phyloP scores from a whole-genome alignment of 129 eudicot species.

The Lactuca saligna region DNA sequence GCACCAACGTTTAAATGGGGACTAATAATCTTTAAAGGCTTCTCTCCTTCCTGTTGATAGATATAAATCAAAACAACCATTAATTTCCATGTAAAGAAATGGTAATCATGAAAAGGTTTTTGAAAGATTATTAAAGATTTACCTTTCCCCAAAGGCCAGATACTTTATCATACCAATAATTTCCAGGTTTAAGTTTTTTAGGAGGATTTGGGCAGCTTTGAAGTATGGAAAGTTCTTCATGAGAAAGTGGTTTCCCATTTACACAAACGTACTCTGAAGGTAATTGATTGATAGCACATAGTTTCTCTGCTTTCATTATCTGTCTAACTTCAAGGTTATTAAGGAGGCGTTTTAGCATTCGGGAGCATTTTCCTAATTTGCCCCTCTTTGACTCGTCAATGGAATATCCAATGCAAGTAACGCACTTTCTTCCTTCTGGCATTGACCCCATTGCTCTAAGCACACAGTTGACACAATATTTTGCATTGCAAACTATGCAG shows the following conservation, averaged over 20 bases:
- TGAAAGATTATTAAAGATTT: slow-evolving; percentile 17
- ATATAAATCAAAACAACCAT: slow-evolving; percentile 17
- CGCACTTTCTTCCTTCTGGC: slow-evolving; percentile 99
- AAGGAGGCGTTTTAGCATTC: slow-evolving; percentile 84
- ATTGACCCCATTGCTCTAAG: slow-evolving; percentile 99
- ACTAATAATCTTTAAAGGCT: slow-evolving; percentile 86
- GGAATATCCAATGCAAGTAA: slow-evolving; percentile 77
- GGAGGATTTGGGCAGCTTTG: slow-evolving; percentile 92
- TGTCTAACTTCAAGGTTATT: slow-evolving; percentile 84
- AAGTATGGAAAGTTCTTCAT: slow-evolving; percentile 63
- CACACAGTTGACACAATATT: slow-evolving; percentile 86
- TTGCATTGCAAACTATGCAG: slow-evolving; percentile 95
- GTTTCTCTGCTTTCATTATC: slow-evolving; percentile 89
- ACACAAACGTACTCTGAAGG: slow-evolving; percentile 86
- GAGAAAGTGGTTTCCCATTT: slow-evolving; percentile 85
- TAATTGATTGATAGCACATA: slow-evolving; percentile 85
- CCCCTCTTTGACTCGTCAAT: slow-evolving; percentile 87
- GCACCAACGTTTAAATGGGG: slow-evolving; percentile 93
- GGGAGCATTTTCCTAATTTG: slow-evolving; percentile 86
- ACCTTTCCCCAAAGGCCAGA: slow-evolving; percentile 99
- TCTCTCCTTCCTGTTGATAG: slow-evolving; percentile 82
- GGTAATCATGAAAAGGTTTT: neutral
- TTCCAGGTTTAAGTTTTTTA: slow-evolving; percentile 90
- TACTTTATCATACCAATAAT: slow-evolving; percentile 98
- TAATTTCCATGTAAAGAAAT: slow-evolving; percentile 22